Evolutionary conservation across 75 land plant species (phyloP), one percentile per base, ranked within the genome.

Genomic region (Larix kaempferi): DNA sequence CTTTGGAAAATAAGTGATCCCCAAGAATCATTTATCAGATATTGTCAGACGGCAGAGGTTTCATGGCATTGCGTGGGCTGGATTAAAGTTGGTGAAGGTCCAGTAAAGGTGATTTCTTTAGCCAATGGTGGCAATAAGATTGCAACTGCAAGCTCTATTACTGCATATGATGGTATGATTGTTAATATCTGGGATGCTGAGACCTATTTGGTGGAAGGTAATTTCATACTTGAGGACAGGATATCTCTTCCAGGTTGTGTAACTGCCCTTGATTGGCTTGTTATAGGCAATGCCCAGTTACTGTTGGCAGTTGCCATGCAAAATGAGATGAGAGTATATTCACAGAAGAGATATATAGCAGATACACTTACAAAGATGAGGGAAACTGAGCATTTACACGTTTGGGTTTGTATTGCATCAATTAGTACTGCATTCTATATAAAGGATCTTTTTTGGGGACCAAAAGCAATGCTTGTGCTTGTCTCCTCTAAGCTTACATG

Each of bases 1-100:
- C 77, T 97, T 22, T 97, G 93, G 92, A 88, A 82, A 82, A 80
- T 78, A 55, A 74, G n/a, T 21, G 57, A 2, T 44, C n/a, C 22
- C 44, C 41, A 67, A 15, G 55, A 59, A 49, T 54, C 78, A 22
- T 61, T 56, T 60, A 66, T 39, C 22, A 16, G 56, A 49, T 11
- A 49, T 61, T 59, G 63, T 23, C 61, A 73, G 15, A 39, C 13
- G 52, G 56, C 60, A 49, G 57, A 52, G 21, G 4, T 72, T 10
- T 64, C 60, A 11, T 97, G 98, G 98, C 86, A 88, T 55, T 88
- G 90, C 80, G 86, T 89, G 13, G 98, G 98, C 57, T 44, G 77
- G 49, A 60, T 89, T 67, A 74, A 58, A 61, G 85, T 87, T 11
- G 83, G 84, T 73, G 57, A 78, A 61, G 90, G 88, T 13, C 84